Evolutionary conservation across 805 yeast genomes (phyloP), one percentile per base, ranked within the genome.

Genomic region (Candida maris): DNA sequence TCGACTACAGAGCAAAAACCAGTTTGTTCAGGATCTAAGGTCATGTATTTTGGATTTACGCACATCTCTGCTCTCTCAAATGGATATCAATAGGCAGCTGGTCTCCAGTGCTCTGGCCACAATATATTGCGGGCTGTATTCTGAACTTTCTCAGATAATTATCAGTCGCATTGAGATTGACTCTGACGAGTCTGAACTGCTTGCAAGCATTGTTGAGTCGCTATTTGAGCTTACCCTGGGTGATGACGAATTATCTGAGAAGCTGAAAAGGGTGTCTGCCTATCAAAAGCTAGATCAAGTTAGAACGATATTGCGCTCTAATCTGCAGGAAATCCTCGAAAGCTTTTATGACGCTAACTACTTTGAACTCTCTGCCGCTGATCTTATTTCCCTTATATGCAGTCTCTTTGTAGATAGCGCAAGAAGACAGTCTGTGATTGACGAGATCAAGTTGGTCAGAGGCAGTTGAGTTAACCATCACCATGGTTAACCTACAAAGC

Each of bases 301-400:
- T 2, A 44, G 42, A 22, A 19, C 51, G 12, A 36, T 64, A 5
- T 34, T 64, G 29, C 42, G 45, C 3, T 45, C 48, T 7, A 73
- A 67, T 43, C 59, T 75, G 46, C 65, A 59, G 26, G 69, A 64
- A 27, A 75, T 75, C 29, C 61, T 74, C 58, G 71, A 64, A 13
- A 47, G 61, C 32, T 75, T 75, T 45, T 73, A 71, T 52, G 70
- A 71, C 44, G 80, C 79, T 4, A 72, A 67, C 24, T 64, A 71
- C 31, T 74, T 61, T 43, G 77, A 72, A 38, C 57, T 72, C 27
- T 61, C 63, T 17, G 73, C 79, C 1, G 55, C 58, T 9, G 81
- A 75, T 45, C 50, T 75, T 38, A 56, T 67, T 6, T 37, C 48
- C 8, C 49, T 75, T 36, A 56, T 75, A 4, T 48, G 64, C 37